Base-by-base conservation (phyloP, 768 basidiomycete species). In the Auriculariales sp. region DNA sequence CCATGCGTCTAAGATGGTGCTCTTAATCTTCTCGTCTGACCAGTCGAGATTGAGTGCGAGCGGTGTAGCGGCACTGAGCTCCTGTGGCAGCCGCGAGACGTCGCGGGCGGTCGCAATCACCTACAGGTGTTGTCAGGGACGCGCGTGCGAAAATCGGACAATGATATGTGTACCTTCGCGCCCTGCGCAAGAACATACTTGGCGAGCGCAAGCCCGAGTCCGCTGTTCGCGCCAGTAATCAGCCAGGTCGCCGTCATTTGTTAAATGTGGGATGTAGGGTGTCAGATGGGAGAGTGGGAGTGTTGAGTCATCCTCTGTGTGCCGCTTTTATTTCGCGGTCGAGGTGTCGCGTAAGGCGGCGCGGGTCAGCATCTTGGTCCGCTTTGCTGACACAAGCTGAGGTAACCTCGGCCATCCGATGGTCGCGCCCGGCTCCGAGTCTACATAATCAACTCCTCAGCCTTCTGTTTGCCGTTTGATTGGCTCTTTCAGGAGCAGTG, bases 171-270 rank as follows among this genome's bases (percentile, higher is more conserved):
- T 17, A 61, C 61, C 39, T 57, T 35, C 30, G 60, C 57, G 2
- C 60, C 62, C 22, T 60, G 57, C 4, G 58, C 52, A 9, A 61
- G 57, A 5, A 57, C 57, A 32, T 58, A 49, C 27, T 56, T 44
- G 5, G 61, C 53, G 25, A 61, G 48, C 1, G 62, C 57, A 15
- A 59, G 54, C 3, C 62, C 62, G 3, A 63, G 49, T 14, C 62
- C 62, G 0, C 56, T 58, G 42, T 57, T 61, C 0, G 58, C 57
- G 6, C 62, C 62, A 5, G 61, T 61, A 27, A 63, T 57, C 14
- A 63, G 52, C 62, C 62, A 62, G 15, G 27, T 19, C 7, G 6
- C 10, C 5, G 39, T 24, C 39, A 19, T 9, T 19, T 19, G 6
- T 12, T n/a, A 6, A 39, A 12, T 39, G 35, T 14, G 9, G 22